Evolutionary conservation across 805 yeast genomes (phyloP), one percentile per base, ranked within the genome.

Genomic region (Sugiyamaella boreocaroliniensis): DNA sequence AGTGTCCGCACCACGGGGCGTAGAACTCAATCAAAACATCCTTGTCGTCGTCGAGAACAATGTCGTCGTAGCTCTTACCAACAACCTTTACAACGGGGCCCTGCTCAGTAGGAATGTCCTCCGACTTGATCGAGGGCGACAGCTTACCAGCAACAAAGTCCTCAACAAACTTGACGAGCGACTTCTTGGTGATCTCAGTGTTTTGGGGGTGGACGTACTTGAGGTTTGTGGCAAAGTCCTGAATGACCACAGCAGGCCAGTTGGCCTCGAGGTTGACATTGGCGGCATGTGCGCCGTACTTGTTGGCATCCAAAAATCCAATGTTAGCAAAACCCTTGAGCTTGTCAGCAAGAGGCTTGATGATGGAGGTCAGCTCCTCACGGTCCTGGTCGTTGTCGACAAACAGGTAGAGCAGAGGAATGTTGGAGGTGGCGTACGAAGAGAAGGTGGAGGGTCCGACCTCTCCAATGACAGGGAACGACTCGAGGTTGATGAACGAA

Each of bases 1-100:
- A 90, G 74, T 90, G 93, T 18, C 97, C 97, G 77, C 97, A 90
- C 97, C 98, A 92, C 68, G 97, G 95, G 48, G 98, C 97, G 67
- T 87, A 90, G 74, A 90, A 92, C 75, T 88, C 86, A 57, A 88
- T 87, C 56, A 89, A 76, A 9, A 90, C 78, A 61, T 82, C 85
- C 74, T 85, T 85, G 34, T 78, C 82, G 5, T 85, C 77, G 45
- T 80, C 77, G 50, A 76, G 68, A 15, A 88, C 78, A 55, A 88
- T 72, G 34, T 77, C 80, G 48, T 86, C 85, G 71, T 88, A 93
- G 65, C 82, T 88, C 72, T 82, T 79, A 61, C 89, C 96, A 56
- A 92, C 97, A 61, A 92, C 77, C 65, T 80, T 84, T 68, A 76
- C 74, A 46, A 85, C 92, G 50, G 85, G 81, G 48, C 80, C 77